Conservation (phyloP, 176 grass and related monocot species). For the Neostapfia colusana region DNA sequence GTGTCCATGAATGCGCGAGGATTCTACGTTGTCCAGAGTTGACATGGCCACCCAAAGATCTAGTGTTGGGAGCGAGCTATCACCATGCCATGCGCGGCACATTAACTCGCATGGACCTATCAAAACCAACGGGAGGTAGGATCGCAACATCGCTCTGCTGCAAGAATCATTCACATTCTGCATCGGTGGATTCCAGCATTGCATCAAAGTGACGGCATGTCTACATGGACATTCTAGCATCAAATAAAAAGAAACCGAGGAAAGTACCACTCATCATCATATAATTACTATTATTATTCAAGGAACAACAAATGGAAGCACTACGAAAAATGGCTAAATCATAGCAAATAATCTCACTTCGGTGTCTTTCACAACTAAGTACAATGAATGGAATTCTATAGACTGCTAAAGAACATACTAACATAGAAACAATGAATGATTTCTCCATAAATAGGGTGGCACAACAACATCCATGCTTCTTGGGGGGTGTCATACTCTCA, state of each 20-base stretch:
- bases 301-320: neutral
- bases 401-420: conserved; percentile 6
- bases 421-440: neutral
- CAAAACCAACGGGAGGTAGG: neutral
- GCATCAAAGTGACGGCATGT: neutral
- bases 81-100: too few species aligned
- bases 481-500: conserved; percentile 3
- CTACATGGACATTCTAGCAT: too few species aligned
- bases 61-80: too few species aligned
- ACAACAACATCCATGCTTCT: conserved; percentile 23
- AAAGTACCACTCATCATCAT: neutral
- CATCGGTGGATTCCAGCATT: neutral
- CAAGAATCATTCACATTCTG: neutral
- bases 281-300: neutral
- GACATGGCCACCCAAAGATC: too few species aligned
- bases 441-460: conserved; percentile 20
- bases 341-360: neutral
- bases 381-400: neutral
- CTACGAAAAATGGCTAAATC: neutral
- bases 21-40: neutral
- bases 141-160: neutral
- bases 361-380: neutral
- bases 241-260: too few species aligned
- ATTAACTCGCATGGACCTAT: neutral
- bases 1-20: neutral